Evolutionary conservation across 2,329 filamentous ascomycete genomes (phyloP), one percentile per base, ranked within the genome.

Genomic region (Golovinomyces cichoracearum): DNA sequence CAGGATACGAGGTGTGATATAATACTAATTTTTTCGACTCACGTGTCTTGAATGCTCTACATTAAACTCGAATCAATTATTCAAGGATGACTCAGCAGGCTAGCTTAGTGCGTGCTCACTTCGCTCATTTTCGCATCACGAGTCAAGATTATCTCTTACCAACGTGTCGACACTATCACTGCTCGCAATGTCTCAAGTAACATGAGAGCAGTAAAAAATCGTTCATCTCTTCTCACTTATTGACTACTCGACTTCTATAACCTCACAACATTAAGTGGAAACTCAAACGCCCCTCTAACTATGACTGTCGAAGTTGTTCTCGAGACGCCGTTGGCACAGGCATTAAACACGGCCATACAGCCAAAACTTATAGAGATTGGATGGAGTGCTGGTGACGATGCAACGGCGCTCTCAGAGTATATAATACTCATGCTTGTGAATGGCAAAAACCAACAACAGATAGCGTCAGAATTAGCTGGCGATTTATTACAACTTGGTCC

Each of bases 361-460:
- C 80, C 83, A 27, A 95, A 95, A 68, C 71, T 98, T 50, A 75
- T 84, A 51, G 88, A 98, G 65, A 79, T 86, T 55, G 88, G 86
- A 58, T 95, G 90, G 88, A 85, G 78, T 53, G 78, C 80, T 26
- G 81, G 79, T 52, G 66, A 66, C 49, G 80, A 83, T 57, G 80
- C 83, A 57, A 78, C 79, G 22, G 83, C 84, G 33, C 74, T 98
- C 51, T 80, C 85, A 51, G 90, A 98, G 66, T 98, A 95, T 66
- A 90, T 98, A 56, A 80, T 95, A 51, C 75, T 95, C 53, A 94
- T 95, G 88, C 74, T 98, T 27, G 83, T 83, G 53, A 95, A 94
- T 65, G 84, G 86, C 58, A 94, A 93, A 64, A 85, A 81, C 3
- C 80, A 93, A 62, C 77, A 86, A 47, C 80, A 94, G 61, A 88